These are phyloP conservation scores for Heliamphora exappendiculata DNA, from an alignment of 148 eudicot species.

Conservation along the genomic window DNA sequence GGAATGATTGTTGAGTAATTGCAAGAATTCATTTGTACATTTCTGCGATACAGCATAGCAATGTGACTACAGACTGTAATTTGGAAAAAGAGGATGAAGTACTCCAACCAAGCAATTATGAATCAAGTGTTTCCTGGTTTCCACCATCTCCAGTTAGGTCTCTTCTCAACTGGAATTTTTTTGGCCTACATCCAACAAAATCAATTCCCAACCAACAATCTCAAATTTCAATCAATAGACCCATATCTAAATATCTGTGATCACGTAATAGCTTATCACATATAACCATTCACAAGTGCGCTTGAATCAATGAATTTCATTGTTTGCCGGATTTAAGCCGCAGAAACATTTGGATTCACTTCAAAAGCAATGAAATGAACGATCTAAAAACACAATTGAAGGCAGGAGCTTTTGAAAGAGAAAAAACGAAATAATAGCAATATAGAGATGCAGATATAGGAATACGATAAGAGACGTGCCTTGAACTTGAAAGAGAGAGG, in stretches of 20 bases:
- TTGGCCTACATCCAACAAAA: background rate
- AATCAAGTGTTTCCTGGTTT: background rate
- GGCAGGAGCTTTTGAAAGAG: background rate
- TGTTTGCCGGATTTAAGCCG: background rate
- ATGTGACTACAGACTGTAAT: background rate
- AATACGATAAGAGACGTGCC: slow-evolving; percentile 16
- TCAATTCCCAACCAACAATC: background rate
- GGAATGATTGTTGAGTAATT: background rate
- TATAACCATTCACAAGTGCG: background rate
- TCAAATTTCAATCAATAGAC: background rate
- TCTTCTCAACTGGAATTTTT: background rate
- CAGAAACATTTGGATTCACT: background rate
- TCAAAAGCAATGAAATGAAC: background rate
- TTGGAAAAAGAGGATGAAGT: background rate
- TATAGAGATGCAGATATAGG: background rate
- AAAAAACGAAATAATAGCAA: background rate
- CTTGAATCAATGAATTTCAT: background rate
- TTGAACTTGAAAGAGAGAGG: slow-evolving; percentile 65
- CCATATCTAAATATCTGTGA: background rate
- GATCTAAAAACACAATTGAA: background rate
- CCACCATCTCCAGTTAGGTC: background rate
- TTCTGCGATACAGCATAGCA: background rate
- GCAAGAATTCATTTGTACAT: background rate
- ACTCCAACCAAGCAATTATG: background rate
- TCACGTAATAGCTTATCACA: background rate